Conservation (phyloP, 495 filamentous ascomycete species). For the Massariosphaeria phaeospora region DNA sequence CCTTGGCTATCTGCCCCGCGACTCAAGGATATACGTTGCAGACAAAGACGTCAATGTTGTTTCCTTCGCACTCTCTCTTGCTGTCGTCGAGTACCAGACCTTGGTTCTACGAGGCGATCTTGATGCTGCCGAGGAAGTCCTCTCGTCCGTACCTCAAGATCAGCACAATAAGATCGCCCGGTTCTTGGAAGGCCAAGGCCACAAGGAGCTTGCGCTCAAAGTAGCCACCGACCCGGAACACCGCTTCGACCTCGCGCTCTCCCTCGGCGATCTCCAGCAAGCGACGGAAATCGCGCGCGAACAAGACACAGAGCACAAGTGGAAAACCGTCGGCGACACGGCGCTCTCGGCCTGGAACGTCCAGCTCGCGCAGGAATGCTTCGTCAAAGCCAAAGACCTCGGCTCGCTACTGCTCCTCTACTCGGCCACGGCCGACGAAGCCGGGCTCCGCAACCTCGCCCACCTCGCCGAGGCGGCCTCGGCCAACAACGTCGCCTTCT, state of each 20-base stretch:
- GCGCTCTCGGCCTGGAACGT: slow-evolving; percentile 85
- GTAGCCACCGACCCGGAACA: slow-evolving; percentile 96
- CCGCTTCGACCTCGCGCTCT: slow-evolving; percentile 87
- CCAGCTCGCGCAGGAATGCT: slow-evolving; percentile 84
- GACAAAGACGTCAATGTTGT: slow-evolving; percentile 92
- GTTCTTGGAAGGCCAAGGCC: slow-evolving; percentile 95
- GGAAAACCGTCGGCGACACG: slow-evolving; percentile 92
- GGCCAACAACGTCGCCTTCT: slow-evolving; percentile 87
- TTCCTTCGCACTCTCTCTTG: slow-evolving; percentile 85
- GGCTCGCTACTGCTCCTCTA: slow-evolving; percentile 84
- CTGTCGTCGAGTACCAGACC: slow-evolving; percentile 97
- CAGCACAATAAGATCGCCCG: slow-evolving; percentile 96
- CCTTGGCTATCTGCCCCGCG: slow-evolving; percentile 89
- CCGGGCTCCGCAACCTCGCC: slow-evolving; percentile 66
- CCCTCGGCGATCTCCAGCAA: slow-evolving; percentile 74
- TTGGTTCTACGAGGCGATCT: slow-evolving; percentile 92
- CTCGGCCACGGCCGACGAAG: slow-evolving; percentile 69
- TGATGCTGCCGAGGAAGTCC: slow-evolving; percentile 81
- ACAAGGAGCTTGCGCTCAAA: slow-evolving; percentile 90
- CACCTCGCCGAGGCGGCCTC: slow-evolving; percentile 68
- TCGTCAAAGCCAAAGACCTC: slow-evolving; percentile 79
- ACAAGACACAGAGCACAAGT: slow-evolving; percentile 89
- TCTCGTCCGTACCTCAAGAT: slow-evolving; percentile 74
- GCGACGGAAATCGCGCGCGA: slow-evolving; percentile 78
- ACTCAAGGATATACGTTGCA: slow-evolving; percentile 85